Percentiles rank a stretch among this genome's conserved stretches.
Conservation (phyloP, 148 eudicot genomes). For the Euryodendron excelsum region DNA sequence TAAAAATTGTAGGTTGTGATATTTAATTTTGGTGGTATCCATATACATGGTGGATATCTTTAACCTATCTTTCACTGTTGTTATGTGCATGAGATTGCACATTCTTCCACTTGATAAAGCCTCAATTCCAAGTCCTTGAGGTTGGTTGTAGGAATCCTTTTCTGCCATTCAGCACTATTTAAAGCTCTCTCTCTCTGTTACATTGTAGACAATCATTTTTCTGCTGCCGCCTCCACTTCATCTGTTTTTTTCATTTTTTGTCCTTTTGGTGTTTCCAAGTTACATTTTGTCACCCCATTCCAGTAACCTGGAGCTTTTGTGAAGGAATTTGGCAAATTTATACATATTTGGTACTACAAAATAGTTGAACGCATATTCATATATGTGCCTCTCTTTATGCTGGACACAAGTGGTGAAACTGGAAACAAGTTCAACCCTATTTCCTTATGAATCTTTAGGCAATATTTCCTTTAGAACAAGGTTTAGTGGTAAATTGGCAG, state of each 20-base stretch:
- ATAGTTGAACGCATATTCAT: too few species aligned
- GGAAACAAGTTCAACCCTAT: not conserved
- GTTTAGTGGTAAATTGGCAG: not conserved
- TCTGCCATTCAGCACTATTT: not conserved
- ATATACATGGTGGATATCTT: not conserved
- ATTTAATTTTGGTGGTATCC: not conserved
- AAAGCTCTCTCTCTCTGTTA: not conserved
- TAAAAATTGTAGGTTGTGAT: not conserved
- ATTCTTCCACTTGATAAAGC: not conserved
- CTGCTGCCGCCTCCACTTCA: too few species aligned
- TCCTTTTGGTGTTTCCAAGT: too few species aligned
- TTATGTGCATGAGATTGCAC: not conserved
- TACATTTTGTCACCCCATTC: too few species aligned
- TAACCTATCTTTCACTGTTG: not conserved
- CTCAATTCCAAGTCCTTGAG: not conserved
- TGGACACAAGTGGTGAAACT: not conserved
- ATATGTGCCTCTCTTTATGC: not conserved
- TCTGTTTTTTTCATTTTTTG: too few species aligned
- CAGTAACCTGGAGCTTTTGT: too few species aligned
- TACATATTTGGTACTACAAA: too few species aligned
- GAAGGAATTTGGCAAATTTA: too few species aligned
- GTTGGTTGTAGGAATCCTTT: not conserved
- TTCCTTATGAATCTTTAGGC: too few species aligned
- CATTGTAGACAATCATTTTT: too few species aligned
- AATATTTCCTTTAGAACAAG: not conserved